Base-by-base conservation (phyloP, 2,329 filamentous ascomycete species). In the Cladobotryum protrusum region DNA sequence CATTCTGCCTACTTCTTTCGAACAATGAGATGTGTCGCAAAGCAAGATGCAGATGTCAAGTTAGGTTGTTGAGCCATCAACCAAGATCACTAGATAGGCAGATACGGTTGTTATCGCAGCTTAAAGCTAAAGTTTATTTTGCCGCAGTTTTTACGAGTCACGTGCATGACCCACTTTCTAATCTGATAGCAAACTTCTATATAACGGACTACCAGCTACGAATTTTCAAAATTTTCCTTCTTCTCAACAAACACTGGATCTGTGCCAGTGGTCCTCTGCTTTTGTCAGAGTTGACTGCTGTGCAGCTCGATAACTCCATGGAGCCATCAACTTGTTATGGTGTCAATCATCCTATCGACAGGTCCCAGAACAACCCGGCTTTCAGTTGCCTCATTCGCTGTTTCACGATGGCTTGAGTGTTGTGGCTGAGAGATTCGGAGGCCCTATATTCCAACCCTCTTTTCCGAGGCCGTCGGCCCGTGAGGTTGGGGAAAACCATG, bases 401-500 rank as follows among this genome's bases (percentile, higher is more conserved):
- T 73, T 60, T 73, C 71, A 76, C 78, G 76, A 57, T 43, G 57
- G 54, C 61, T 73, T 85, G 85, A 89, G 80, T 79, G 81, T 79
- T 77, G 79, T 74, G 73, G 72, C 73, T 72, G 67, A 67, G 69
- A 58, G 57, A 67, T 71, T 72, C 71, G 75, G 74, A 76, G 84
- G 78, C 80, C 80, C 83, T 82, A 91, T 90, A 92, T 92, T 92
- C 86, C 87, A 83, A 76, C 72, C 84, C 88, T 82, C 79, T 89
- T 89, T 82, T 80, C 87, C 82, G 79, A 93, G 87, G 81, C 86
- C 88, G 84, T 95, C 76, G 88, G 86, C 83, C 80, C 60, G 73
- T 95, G 87, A 92, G 81, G 88, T 85, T 86, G 81, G 84, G 86
- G 87, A 84, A 81, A 92, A 92, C 86, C 88, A 91, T 92, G 81